A percentile compares a stretch with the other conserved stretches of the same genome.
phyloP scores from a whole-genome alignment of 768 basidiomycete genomes.

The Pleurotus tuber-regium region DNA sequence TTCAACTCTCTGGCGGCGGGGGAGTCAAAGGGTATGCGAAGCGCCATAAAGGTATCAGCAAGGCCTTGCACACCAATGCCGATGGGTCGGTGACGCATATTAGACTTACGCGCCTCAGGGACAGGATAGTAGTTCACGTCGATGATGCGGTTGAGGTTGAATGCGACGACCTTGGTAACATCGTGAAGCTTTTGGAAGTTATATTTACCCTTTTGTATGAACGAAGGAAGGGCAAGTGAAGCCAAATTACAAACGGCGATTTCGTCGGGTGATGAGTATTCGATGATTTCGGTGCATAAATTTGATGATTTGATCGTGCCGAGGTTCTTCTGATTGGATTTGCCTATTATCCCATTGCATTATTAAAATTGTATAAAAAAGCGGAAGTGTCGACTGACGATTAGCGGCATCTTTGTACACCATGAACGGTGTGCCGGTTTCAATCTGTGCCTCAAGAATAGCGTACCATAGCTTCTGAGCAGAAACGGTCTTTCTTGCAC shows the following conservation, averaged over 20 bases:
- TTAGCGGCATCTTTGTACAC: slow-evolving; percentile 97
- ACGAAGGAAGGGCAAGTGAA: slow-evolving; percentile 92
- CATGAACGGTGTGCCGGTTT: slow-evolving; percentile 99
- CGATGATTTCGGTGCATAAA: slow-evolving; percentile 97
- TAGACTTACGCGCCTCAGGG: slow-evolving; percentile 85
- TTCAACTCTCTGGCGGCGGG: slow-evolving; percentile 84
- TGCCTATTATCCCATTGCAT: slow-evolving; percentile 46
- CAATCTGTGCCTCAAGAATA: slow-evolving; percentile 93
- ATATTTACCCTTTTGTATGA: slow-evolving; percentile 78
- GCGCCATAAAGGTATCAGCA: slow-evolving; percentile 96
- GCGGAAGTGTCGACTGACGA: too few species aligned
- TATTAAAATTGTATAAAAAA: too few species aligned
- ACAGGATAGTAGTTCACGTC: slow-evolving; percentile 96
- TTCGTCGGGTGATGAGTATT: slow-evolving; percentile 97
- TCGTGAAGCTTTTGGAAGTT: slow-evolving; percentile 96
- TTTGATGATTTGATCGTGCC: slow-evolving; percentile 99
- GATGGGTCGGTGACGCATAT: slow-evolving; percentile 97
- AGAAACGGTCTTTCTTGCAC: slow-evolving; percentile 77
- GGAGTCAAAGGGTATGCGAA: slow-evolving; percentile 95
- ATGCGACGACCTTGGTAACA: slow-evolving; percentile 88
- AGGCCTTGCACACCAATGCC: slow-evolving; percentile 98
- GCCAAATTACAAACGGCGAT: slow-evolving; percentile 98
- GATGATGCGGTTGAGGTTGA: slow-evolving; percentile 93
- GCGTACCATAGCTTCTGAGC: slow-evolving; percentile 99
- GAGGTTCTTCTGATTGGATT: slow-evolving; percentile 98